Base-by-base conservation (phyloP, 2,329 filamentous ascomycete species). In the Claviceps fusiformis region DNA sequence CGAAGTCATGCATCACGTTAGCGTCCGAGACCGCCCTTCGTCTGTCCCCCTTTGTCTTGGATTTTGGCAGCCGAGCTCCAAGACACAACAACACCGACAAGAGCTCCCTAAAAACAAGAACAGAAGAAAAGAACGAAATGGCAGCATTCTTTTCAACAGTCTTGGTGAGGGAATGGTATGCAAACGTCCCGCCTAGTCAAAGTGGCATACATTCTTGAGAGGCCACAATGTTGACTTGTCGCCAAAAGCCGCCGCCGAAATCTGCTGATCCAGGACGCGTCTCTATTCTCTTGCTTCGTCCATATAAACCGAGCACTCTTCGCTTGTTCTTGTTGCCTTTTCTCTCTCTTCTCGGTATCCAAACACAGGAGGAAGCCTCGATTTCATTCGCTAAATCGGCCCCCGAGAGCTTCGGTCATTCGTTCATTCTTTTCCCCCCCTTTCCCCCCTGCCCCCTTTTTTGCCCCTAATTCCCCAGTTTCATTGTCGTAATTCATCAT, bases 241-340 rank as follows among this genome's bases (percentile, higher is more conserved):
- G 39, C 51, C 33, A 41, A 39, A 31, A 6, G n/a, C 55, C 37
- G 51, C 33, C n/a, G 19, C 24, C 44, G n/a, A 5, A 31, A 35
- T 44, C 31, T 53, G 37, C 47, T 49, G 47, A 55, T 57, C 27
- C 19, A 24, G 13, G 35, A 52, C 56, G 56, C 51, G 56, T 55
- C 29, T 49, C 41, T n/a, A n/a, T n/a, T 11, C 47, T 17, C 37
- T 29, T 35, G 19, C 17, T 27, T 24, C 33, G 53, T 59, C 59
- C 65, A 66, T 67, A 67, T 67, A 67, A 61, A 62, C 60, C 58
- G 54, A 56, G 55, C 29, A 53, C 52, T 48, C 41, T 57, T 64
- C 65, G 61, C 54, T 27, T 50, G 57, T 56, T 13, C 27, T 5
- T 48, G 37, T 10, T 39, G 58, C 29, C 4, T 55, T 43, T 58